These are phyloP conservation scores for Populus tremula DNA, from an alignment of 345 rosid species.

Conservation along the genomic window DNA sequence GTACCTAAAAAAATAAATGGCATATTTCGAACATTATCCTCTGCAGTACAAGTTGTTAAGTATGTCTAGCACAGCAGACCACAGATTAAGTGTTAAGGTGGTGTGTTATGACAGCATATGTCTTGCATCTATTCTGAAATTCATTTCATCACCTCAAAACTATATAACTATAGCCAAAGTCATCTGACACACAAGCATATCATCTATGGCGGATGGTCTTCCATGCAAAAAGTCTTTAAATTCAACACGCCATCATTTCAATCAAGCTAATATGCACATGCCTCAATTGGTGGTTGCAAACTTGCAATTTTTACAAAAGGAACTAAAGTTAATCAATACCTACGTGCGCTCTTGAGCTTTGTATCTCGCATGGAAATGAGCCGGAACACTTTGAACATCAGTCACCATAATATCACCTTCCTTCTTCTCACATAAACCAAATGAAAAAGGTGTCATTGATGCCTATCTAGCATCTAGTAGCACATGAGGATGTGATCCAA, in stretches of 20 bases:
- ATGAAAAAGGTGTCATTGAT: constrained; percentile 12
- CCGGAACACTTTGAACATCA: constrained; percentile 74
- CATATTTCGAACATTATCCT: constrained; percentile 7
- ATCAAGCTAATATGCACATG: not conserved
- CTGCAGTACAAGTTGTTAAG: not conserved
- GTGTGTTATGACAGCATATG: not conserved
- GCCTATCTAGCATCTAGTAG: not conserved
- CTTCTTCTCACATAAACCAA: constrained; percentile 40
- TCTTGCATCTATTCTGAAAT: not conserved
- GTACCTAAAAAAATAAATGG: constrained; percentile 45
- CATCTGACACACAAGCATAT: no score
- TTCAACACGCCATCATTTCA: not conserved
- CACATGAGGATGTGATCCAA: not conserved
- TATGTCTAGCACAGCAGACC: not conserved
- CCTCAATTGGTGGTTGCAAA: not conserved
- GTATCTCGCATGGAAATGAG: constrained; percentile 83
- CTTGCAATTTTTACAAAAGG: constrained; percentile 15
- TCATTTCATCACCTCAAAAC: not conserved
- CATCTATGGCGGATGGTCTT: no score
- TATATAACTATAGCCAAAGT: no score
- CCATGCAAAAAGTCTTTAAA: not conserved
- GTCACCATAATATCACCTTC: constrained; percentile 73
- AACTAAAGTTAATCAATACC: constrained; percentile 43
- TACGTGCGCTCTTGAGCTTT: constrained; percentile 89
- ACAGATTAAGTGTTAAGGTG: constrained; percentile 2